Conservation (phyloP, 352 stramenopile species). For the Pythium biforme region DNA sequence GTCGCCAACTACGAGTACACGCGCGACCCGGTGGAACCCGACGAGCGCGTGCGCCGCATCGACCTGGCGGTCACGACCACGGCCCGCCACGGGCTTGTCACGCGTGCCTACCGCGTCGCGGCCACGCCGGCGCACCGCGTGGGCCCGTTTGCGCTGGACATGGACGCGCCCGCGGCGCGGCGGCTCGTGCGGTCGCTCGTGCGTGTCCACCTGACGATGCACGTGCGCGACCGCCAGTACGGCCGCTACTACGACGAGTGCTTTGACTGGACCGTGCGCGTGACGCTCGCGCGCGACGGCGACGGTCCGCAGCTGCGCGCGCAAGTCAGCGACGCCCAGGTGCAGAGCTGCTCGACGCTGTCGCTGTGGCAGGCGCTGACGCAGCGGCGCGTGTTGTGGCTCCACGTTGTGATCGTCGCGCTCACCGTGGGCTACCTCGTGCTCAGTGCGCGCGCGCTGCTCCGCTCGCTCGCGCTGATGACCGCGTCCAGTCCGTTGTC, state of each 20-base stretch:
- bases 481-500: slow-evolving; percentile 16
- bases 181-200: slow-evolving; percentile 52
- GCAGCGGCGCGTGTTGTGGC: slow-evolving; percentile 68
- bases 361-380: slow-evolving; percentile 53
- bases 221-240: slow-evolving; percentile 68
- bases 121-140: slow-evolving; percentile 28
- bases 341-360: slow-evolving; percentile 43
- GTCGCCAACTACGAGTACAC: slow-evolving; percentile 85
- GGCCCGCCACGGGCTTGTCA: slow-evolving; percentile 17
- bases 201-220: slow-evolving; percentile 48
- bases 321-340: slow-evolving; percentile 57
- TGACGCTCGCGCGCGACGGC: slow-evolving; percentile 43
- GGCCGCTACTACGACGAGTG: slow-evolving; percentile 80
- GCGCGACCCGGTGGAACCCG: slow-evolving; percentile 7
- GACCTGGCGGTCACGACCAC: slow-evolving; percentile 19
- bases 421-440: slow-evolving; percentile 58
- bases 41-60: slow-evolving; percentile 17
- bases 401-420: slow-evolving; percentile 57
- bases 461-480: slow-evolving; percentile 42
- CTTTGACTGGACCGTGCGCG: slow-evolving; percentile 77
- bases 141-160: slow-evolving; percentile 56
- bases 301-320: slow-evolving; percentile 40
- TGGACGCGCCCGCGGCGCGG: slow-evolving; percentile 36
- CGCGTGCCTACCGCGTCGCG: slow-evolving; percentile 46
- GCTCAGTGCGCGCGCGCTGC: slow-evolving; percentile 56